These are phyloP conservation scores for Ophiosphaerella herpotricha DNA, from an alignment of 2,329 filamentous ascomycete genomes.

Conservation along the genomic window DNA sequence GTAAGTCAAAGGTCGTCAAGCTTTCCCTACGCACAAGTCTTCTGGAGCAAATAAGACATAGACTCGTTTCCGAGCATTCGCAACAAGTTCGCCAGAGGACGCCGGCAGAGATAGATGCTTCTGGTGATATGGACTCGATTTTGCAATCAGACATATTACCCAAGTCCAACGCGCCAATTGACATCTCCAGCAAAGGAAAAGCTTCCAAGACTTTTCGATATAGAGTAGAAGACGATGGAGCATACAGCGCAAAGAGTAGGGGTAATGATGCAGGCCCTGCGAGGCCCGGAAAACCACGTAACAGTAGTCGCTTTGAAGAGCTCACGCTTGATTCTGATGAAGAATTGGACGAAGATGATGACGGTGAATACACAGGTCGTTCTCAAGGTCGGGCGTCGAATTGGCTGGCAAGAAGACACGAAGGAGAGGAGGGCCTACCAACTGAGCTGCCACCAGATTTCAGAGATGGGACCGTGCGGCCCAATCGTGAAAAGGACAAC, in stretches of 20 bases:
- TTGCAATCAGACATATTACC: conserved; percentile 45
- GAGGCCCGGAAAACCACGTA: conserved; percentile 27
- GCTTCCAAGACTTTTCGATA: conserved; percentile 40
- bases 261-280: conserved; percentile 30
- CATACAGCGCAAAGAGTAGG: conserved; percentile 41
- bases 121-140: conserved; percentile 31
- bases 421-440: conserved; percentile 49
- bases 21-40: conserved; percentile 44
- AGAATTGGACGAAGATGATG: conserved; percentile 39
- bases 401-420: conserved; percentile 50
- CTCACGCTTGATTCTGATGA: conserved; percentile 53
- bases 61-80: conserved; percentile 34
- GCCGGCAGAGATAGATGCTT: conserved; percentile 30
- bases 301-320: conserved; percentile 48
- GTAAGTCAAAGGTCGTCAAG: conserved; percentile 51
- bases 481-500: conserved; percentile 31
- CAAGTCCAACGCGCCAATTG: conserved; percentile 14
- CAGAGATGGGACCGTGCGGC: conserved; percentile 42
- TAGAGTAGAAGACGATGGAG: conserved; percentile 48
- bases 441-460: conserved; percentile 51
- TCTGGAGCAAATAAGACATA: conserved; percentile 43
- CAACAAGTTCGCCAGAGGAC: conserved; percentile 19
- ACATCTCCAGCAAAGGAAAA: conserved; percentile 33
- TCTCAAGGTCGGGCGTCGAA: conserved; percentile 37
- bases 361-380: conserved; percentile 20